Conservation (phyloP, 2,329 filamentous ascomycete genomes). For the Fusarium albidum region DNA sequence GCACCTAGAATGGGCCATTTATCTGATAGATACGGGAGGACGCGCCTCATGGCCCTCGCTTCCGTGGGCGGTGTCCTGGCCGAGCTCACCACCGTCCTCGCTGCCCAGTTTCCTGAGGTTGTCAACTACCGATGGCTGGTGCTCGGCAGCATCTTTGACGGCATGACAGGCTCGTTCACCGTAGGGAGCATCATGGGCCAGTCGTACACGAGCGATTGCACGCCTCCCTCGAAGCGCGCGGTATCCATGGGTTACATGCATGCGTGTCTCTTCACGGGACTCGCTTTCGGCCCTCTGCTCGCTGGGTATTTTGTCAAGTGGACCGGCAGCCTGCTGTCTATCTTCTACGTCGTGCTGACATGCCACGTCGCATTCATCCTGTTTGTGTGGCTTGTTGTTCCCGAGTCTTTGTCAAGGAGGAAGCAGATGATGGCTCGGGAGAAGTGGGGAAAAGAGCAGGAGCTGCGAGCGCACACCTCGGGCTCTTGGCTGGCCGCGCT, state of each 20-base stretch:
- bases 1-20: constrained; percentile 84
- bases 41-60: constrained; percentile 74
- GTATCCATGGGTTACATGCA: constrained; percentile 91
- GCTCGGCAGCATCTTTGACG: constrained; percentile 80
- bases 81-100: constrained; percentile 81
- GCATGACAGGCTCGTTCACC: constrained; percentile 88
- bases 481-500: constrained; percentile 44
- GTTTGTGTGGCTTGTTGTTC: constrained; percentile 75
- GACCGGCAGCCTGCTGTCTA: constrained; percentile 77
- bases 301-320: constrained; percentile 81
- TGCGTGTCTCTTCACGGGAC: constrained; percentile 86
- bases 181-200: constrained; percentile 78
- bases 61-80: constrained; percentile 77
- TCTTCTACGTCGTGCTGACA: constrained; percentile 83
- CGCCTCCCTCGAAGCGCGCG: constrained; percentile 78
- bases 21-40: constrained; percentile 87
- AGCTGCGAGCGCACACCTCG: constrained; percentile 43
- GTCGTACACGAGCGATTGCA: constrained; percentile 91
- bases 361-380: constrained; percentile 79
- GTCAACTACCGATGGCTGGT: constrained; percentile 83
- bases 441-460: constrained; percentile 63
- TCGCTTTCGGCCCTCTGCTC: constrained; percentile 84
- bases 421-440: constrained; percentile 76
- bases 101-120: constrained; percentile 75
- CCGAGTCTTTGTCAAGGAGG: constrained; percentile 82